Evolutionary conservation across 305 asterid genomes (phyloP), one percentile per base, ranked within the genome.

Genomic region (Fraxinus velutina): DNA sequence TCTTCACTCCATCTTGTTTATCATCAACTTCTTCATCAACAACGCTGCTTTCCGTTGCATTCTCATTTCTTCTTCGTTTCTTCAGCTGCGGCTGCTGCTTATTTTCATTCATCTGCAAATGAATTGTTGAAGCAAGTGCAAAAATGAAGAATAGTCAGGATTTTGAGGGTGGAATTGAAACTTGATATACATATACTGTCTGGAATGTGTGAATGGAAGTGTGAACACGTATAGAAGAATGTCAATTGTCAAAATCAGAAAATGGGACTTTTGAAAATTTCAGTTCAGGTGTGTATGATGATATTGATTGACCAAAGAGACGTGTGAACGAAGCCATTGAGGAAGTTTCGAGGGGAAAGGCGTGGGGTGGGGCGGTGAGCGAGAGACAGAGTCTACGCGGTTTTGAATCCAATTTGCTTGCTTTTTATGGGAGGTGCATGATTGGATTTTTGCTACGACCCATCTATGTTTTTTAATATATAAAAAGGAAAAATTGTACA

Each of bases 151-250:
- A 12, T 44, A 80, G 79, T 39, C 78, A 64, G 78, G 80, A 71
- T n/a, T 80, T 71, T 47, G 6, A 24, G 36, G 21, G 76, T 9
- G 9, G 24, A 57, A 21, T 5, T 76, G 71, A 27, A 79, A 78
- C 76, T 55, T 76, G 66, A 77, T 79, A 66, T 73, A 37, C 71
- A 52, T 17, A 37, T 60, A 71, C 83, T 72, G 77, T 0, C 17
- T 30, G 32, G 75, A 82, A 73, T 80, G 85, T 81, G 70, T 52
- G 77, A 81, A 75, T 0, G 78, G 30, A 70, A 33, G 82, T 84
- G 89, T 84, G 89, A 84, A 86, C 83, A 77, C 84, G 24, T 2
- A 13, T 27, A 2, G 30, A 44, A 21, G 62, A 84, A 79, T 36
- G 82, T 76, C 80, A 81, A 79, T 81, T 1, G 21, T 39, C 74